These are phyloP conservation scores for Phytophthora pini DNA, from an alignment of 352 stramenopile genomes.

Conservation along the genomic window DNA sequence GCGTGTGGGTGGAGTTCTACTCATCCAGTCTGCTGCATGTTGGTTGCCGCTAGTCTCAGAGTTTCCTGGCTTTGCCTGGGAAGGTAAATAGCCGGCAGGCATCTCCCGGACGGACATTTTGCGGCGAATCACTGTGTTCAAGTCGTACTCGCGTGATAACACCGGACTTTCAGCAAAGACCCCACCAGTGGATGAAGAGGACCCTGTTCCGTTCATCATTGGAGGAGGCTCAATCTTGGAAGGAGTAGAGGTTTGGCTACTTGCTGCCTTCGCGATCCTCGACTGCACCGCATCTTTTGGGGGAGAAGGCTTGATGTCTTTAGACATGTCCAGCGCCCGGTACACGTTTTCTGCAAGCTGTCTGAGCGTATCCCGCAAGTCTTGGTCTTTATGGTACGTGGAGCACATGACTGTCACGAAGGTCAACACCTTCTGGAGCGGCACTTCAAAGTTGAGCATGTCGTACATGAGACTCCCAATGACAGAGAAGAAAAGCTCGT, in stretches of 20 bases:
- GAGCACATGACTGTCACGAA: slow-evolving; percentile 87
- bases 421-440: slow-evolving; percentile 71
- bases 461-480: slow-evolving; percentile 86
- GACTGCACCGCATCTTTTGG: slow-evolving; percentile 28
- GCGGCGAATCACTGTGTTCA: slow-evolving; percentile 80
- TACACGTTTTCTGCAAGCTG: slow-evolving; percentile 86
- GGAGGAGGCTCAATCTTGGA: slow-evolving; percentile 3
- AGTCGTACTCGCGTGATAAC: slow-evolving; percentile 68
- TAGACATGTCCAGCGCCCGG: slow-evolving; percentile 81
- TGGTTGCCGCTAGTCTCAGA: slow-evolving; percentile 15
- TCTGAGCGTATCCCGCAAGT: slow-evolving; percentile 74
- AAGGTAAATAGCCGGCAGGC: slow-evolving; percentile 15
- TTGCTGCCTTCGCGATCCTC: slow-evolving; percentile 21
- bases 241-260: neutral
- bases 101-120: slow-evolving; percentile 76
- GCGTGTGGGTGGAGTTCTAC: slow-evolving; percentile 29
- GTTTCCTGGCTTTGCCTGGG: slow-evolving; percentile 7
- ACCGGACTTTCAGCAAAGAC: slow-evolving; percentile 43
- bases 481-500: slow-evolving; percentile 85
- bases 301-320: slow-evolving; percentile 57
- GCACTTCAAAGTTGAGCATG: slow-evolving; percentile 86
- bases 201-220: slow-evolving; percentile 3
- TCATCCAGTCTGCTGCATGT: slow-evolving; percentile 29
- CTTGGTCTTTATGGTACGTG: slow-evolving; percentile 78
- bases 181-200: slow-evolving; percentile 10